Base-by-base conservation (phyloP, 208 protist genomes). In the Crithidia acanthocephali region DNA sequence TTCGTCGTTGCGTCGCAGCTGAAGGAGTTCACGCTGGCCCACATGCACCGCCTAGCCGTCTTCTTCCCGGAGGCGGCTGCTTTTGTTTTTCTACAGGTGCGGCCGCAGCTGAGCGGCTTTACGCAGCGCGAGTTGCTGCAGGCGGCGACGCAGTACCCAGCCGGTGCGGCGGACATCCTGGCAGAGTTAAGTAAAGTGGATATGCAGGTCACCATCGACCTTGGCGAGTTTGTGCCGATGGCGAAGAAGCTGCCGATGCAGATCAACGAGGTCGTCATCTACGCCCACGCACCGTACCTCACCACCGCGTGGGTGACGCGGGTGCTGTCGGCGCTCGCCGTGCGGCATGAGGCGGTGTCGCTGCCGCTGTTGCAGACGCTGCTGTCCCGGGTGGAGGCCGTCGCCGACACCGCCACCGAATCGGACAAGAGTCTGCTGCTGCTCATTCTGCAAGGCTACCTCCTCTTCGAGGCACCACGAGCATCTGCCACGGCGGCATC, bases 381-480 rank as follows among this genome's bases (percentile, higher is more conserved):
- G 9, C 61, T 96, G 37, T 20, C 27, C 0, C 81, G 77, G 30
- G 79, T 93, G 64, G 65, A 81, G 44, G 58, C 67, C 22, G 61
- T 85, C 18, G 56, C 59, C 33, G 75, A 76, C 32, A 63, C 71
- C 37, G 75, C 78, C 16, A 85, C 80, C 20, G 78, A 87, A 33
- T 81, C 86, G 8, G 88, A 95, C 58, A 84, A 88, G 22, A 92
- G 88, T 53, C 60, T 95, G 15, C 66, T 93, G 13, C 76, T 95
- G 32, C 53, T 92, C 35, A 73, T 94, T 22, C 68, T 95, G 16
- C 91, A 95, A 63, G 72, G 81, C 37, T 93, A 92, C 22, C 67
- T 87, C 2, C 30, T 60, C 63, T 70, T 73, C n/a, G 35, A 56
- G 4, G 4, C n/a, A 0, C 10, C 27, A 2, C 20, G 37, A 27